Base-by-base conservation (phyloP, 805 yeast genomes). In the Yarrowia alimentaria region DNA sequence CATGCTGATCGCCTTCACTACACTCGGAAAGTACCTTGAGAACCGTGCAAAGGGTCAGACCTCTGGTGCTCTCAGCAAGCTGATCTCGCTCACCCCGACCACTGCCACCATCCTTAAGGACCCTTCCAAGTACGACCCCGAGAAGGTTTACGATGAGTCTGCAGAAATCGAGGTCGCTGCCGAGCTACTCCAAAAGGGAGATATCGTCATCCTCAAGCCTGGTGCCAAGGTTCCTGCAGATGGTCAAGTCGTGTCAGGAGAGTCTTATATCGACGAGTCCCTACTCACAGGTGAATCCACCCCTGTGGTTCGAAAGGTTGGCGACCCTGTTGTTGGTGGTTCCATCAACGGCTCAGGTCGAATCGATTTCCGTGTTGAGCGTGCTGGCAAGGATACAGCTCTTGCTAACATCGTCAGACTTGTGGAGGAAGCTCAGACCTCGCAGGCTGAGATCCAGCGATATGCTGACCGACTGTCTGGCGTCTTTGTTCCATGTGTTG, bases 201-300 rank as follows among this genome's bases (percentile, higher is more conserved):
- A 93, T 65, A 73, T 85, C 22, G 83, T 87, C 0, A 74, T 86
- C 13, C 75, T 93, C 3, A 72, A 80, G 37, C 95, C 98, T 0
- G 99, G 99, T 9, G 82, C 82, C 48, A 86, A 80, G 58, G 76
- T 93, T 3, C 96, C 98, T 1, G 89, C 96, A 1, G 99, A 93
- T 71, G 99, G 98, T 40, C 63, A 73, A 6, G 80, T 94, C 13
- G 67, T 84, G 1, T 72, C 73, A 56, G 99, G 99, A 6, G 77
- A 76, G 52, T 77, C 96, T 0, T 95, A 85, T 60, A 75, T 88
- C 24, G 91, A 90, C 61, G 99, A 93, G 66, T 83, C 96, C 2
- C 68, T 90, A 18, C 71, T 93, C 52, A 91, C 99, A 0, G 99
- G 99, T 43, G 99, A 93, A 67, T 78, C 95, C 0, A 62, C 78